phyloP scores from a whole-genome alignment of 2,329 filamentous ascomycete species.

The Colletotrichum costaricense region DNA sequence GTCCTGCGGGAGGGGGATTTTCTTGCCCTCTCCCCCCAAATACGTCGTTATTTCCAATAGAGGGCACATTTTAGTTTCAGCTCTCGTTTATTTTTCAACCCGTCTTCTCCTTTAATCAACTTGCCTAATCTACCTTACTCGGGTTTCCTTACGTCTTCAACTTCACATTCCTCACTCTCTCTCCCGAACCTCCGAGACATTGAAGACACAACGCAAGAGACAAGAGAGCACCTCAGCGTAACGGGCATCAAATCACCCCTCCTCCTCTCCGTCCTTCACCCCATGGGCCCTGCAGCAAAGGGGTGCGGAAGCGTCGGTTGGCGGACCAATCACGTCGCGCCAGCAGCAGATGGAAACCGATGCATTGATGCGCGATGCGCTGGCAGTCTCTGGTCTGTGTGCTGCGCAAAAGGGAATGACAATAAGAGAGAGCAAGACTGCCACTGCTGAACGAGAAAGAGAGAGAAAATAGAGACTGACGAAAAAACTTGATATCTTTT shows the following conservation, averaged over 20 bases:
- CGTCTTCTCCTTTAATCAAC: neutral
- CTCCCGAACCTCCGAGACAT: neutral
- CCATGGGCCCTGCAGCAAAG: conserved; percentile 9
- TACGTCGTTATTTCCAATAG: too few species aligned
- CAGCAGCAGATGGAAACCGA: conserved; percentile 11
- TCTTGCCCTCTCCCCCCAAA: neutral
- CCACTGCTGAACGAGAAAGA: neutral
- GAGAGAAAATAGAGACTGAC: neutral
- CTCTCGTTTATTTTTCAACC: neutral
- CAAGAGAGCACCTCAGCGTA: neutral
- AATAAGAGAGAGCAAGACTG: conserved; percentile 23
- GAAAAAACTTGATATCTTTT: conserved; percentile 13
- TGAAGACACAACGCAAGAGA: neutral
- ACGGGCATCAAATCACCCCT: neutral
- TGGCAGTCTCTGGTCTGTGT: conserved; percentile 49
- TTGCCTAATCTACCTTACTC: neutral
- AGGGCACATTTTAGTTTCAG: neutral
- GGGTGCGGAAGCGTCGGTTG: conserved; percentile 26
- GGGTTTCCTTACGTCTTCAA: neutral
- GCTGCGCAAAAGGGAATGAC: conserved; percentile 42
- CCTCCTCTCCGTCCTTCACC: neutral
- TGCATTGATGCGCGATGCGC: conserved; percentile 39
- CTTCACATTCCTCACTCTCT: neutral
- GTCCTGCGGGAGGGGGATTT: neutral
- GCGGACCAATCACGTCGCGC: conserved; percentile 25